A percentile compares a stretch with the other conserved stretches of the same genome.
Conservation (phyloP, 139 green algal species). For the Gonium pectorale region DNA sequence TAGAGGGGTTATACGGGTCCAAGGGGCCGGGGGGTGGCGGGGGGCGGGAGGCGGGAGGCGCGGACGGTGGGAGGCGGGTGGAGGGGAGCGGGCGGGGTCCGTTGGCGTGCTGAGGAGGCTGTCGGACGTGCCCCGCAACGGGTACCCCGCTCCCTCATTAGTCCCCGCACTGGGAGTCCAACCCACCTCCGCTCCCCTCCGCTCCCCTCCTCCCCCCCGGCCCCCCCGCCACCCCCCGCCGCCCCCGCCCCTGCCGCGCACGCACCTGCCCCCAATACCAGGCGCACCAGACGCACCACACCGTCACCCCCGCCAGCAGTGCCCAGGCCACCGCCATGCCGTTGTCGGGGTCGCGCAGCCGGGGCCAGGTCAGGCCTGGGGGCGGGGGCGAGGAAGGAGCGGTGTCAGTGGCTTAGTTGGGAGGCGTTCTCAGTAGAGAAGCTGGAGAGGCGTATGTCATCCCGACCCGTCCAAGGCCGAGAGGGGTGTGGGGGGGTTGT, state of each 20-base stretch:
- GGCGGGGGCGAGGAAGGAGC: background rate
- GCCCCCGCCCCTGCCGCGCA: background rate
- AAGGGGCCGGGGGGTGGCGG: too few relatives aligned
- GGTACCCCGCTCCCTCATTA: too few relatives aligned
- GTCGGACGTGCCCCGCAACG: too few relatives aligned
- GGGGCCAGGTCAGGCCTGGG: slow-evolving; percentile 65
- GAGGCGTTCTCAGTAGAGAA: background rate
- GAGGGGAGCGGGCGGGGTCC: too few relatives aligned
- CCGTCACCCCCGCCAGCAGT: slow-evolving; percentile 48
- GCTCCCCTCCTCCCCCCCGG: background rate
- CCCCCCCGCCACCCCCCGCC: background rate
- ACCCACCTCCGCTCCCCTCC: background rate
- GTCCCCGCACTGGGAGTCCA: too few relatives aligned
- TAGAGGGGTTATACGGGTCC: too few relatives aligned
- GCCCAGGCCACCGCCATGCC: slow-evolving; percentile 62
- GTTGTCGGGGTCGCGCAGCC: slow-evolving; percentile 62
- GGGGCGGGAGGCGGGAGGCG: background rate
- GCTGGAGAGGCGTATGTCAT: background rate
- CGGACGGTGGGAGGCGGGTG: background rate
- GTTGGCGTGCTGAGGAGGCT: too few relatives aligned
- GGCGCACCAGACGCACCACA: slow-evolving; percentile 30
- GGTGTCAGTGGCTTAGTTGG: background rate
- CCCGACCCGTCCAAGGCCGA: background rate
- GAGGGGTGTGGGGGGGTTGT: too few relatives aligned
- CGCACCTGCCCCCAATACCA: slow-evolving; percentile 27